Percentiles rank a stretch among this genome's conserved stretches.
Evolutionary conservation across 129 eudicot species (phyloP).

Genomic region (Flaveria ramosissima): DNA sequence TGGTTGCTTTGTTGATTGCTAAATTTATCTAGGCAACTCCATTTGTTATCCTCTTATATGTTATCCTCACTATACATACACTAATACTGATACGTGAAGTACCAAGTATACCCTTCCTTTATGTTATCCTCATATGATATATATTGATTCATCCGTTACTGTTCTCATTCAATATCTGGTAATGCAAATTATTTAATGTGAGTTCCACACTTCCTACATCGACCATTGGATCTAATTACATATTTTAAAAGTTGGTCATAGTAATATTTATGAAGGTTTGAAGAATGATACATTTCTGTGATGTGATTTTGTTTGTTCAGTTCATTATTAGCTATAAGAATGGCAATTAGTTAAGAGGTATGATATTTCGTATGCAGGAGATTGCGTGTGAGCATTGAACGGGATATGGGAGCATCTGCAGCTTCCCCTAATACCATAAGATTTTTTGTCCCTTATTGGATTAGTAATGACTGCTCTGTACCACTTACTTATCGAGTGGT

Average conservation of each 20-base stretch:
- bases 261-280: not conserved
- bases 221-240: not conserved
- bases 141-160: not conserved
- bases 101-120: conserved; percentile 9
- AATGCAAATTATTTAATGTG: conserved; percentile 8
- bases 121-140: not conserved
- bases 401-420: conserved; percentile 84
- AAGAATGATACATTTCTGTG: conserved; percentile 13
- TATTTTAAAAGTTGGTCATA: conserved; percentile 5
- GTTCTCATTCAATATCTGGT: not conserved
- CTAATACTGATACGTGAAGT: not conserved
- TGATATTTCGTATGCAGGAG: conserved; percentile 56
- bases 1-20: conserved; percentile 4
- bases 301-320: conserved; percentile 20
- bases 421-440: conserved; percentile 87
- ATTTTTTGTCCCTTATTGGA: conserved; percentile 96
- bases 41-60: no score
- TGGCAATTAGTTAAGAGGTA: not conserved
- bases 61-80: no score
- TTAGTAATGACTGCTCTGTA: conserved; percentile 66
- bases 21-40: not conserved
- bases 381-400: conserved; percentile 95
- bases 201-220: not conserved
- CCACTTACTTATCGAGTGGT: conserved; percentile 77
- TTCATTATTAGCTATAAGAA: not conserved